Conservation (phyloP, 2,329 filamentous ascomycete genomes). For the Bisporella sp. region DNA sequence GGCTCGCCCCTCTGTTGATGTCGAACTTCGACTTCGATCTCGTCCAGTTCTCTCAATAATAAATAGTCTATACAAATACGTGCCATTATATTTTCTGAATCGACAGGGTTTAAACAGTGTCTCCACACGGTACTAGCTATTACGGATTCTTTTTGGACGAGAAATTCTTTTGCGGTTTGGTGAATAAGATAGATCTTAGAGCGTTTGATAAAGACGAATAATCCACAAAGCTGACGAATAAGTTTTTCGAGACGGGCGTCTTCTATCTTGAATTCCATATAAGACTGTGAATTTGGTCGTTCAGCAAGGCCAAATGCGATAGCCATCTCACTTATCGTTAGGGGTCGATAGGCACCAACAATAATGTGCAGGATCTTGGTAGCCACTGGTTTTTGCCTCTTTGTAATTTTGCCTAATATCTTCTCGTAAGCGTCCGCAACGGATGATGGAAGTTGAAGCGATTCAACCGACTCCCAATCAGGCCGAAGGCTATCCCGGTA, state of each 20-base stretch:
- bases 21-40: too few species aligned
- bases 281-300: background rate
- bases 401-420: conserved; percentile 25
- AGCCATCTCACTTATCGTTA: conserved; percentile 16
- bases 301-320: background rate
- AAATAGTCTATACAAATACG: too few species aligned
- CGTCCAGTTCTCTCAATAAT: too few species aligned
- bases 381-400: conserved; percentile 15
- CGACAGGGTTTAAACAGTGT: too few species aligned
- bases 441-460: conserved; percentile 7
- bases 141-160: conserved; percentile 6
- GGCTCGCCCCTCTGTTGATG: too few species aligned
- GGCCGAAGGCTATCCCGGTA: background rate
- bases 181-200: conserved; percentile 31
- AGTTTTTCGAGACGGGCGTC: conserved; percentile 8
- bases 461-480: background rate
- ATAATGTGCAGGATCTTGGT: conserved; percentile 30
- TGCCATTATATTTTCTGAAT: too few species aligned
- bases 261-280: background rate
- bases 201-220: conserved; percentile 29
- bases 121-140: too few species aligned
- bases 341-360: conserved; percentile 26
- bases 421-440: conserved; percentile 29
- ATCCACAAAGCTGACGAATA: conserved; percentile 27
- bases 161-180: conserved; percentile 33